Evolutionary conservation across 306 rosid species (phyloP).

Genomic region (Coriaria nepalensis): DNA sequence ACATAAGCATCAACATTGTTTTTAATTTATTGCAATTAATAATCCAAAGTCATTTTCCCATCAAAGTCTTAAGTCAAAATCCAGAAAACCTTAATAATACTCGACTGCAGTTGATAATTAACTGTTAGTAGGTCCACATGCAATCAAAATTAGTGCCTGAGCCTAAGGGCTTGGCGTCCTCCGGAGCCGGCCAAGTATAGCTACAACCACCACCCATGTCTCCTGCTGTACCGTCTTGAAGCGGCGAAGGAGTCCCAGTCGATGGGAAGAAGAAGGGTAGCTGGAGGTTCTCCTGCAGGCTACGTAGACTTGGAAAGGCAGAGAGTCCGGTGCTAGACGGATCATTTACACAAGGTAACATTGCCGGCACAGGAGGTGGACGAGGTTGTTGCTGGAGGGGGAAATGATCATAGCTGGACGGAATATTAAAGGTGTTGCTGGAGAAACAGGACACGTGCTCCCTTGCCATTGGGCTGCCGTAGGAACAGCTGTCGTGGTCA

Average conservation of each 20-base stretch:
- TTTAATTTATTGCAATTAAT: no score
- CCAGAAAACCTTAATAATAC: no score
- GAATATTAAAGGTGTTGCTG: conserved; percentile 33
- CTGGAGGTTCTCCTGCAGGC: conserved; percentile 80
- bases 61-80: no score
- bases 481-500: conserved; percentile 46
- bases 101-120: no score
- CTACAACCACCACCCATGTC: conserved; percentile 15
- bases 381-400: conserved; percentile 11
- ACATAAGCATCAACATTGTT: no score
- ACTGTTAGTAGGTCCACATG: conserved; percentile 63
- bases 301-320: conserved; percentile 68
- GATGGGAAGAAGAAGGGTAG: conserved; percentile 39
- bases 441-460: conserved; percentile 99
- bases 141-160: conserved; percentile 49
- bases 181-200: conserved; percentile 29
- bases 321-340: conserved; percentile 42
- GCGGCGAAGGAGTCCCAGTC: conserved; percentile 10
- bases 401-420: conserved; percentile 8
- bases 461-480: conserved; percentile 28
- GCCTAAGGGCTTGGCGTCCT: conserved; percentile 26
- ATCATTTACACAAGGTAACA: conserved; percentile 3
- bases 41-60: no score
- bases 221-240: neutral
- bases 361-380: conserved; percentile 3